These are phyloP conservation scores for Lactifluus hygrophoroides DNA, from an alignment of 768 basidiomycete species.

Conservation along the genomic window DNA sequence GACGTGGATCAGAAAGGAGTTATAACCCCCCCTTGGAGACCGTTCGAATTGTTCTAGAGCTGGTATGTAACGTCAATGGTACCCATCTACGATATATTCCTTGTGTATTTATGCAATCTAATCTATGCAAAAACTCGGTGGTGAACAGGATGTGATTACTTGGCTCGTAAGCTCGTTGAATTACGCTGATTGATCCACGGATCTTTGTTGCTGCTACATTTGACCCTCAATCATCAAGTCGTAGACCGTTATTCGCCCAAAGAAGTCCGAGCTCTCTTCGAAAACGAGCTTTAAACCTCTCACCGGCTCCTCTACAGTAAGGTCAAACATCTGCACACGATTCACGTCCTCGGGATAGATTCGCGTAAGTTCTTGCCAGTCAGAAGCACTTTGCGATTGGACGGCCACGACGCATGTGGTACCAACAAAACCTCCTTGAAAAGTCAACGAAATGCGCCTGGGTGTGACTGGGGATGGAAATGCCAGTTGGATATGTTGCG, in stretches of 20 bases:
- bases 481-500: conserved; percentile 62
- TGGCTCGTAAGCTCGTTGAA: background rate
- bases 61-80: background rate
- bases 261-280: conserved; percentile 78
- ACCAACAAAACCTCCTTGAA: conserved; percentile 84
- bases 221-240: conserved; percentile 36
- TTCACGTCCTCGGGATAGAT: conserved; percentile 80
- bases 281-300: conserved; percentile 57
- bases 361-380: conserved; percentile 44
- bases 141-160: background rate
- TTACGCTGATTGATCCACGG: background rate
- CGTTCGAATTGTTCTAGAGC: conserved; percentile 42
- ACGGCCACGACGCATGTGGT: conserved; percentile 48
- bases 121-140: background rate
- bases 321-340: conserved; percentile 56
- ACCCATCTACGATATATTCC: background rate
- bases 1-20: conserved; percentile 55
- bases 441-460: conserved; percentile 50
- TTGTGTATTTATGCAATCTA: background rate
- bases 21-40: conserved; percentile 49
- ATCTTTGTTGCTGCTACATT: background rate
- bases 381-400: conserved; percentile 25
- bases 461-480: conserved; percentile 52
- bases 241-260: conserved; percentile 71
- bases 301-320: conserved; percentile 29